These are phyloP conservation scores for Lobosporangium transversale DNA, from an alignment of 192 early-diverging fungal genomes.

Conservation along the genomic window DNA sequence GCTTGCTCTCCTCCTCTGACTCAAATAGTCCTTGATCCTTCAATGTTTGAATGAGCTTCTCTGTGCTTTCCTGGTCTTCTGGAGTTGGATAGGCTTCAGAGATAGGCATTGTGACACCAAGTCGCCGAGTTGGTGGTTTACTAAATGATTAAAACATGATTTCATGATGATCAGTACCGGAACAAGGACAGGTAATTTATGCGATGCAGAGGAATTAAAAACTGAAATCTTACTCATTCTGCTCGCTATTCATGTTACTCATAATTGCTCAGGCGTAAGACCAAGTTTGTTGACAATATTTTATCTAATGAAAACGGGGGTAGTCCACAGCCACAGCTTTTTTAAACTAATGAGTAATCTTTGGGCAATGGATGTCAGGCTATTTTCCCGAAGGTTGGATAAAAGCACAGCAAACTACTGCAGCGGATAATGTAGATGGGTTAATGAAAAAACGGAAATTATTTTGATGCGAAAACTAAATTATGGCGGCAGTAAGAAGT, in stretches of 20 bases:
- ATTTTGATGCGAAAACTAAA: background rate
- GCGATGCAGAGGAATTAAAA: too few relatives aligned
- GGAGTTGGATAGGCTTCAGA: conserved; percentile 67
- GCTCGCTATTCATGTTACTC: too few relatives aligned
- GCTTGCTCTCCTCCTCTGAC: conserved; percentile 81
- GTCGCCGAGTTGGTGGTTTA: conserved; percentile 20
- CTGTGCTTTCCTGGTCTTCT: conserved; percentile 76
- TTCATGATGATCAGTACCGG: too few relatives aligned
- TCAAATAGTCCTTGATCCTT: conserved; percentile 86
- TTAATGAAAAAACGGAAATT: conserved; percentile 1
- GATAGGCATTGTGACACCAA: conserved; percentile 88
- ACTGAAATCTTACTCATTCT: conserved; percentile 10
- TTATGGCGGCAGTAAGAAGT: background rate
- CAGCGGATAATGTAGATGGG: background rate
- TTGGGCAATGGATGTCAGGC: too few relatives aligned
- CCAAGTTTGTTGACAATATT: too few relatives aligned
- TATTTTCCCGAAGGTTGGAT: too few relatives aligned
- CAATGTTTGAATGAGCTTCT: conserved; percentile 75
- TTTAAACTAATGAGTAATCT: too few relatives aligned
- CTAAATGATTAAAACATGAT: background rate
- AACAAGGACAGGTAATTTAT: too few relatives aligned
- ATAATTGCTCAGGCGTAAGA: too few relatives aligned
- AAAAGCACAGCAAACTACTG: too few relatives aligned
- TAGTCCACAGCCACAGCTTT: too few relatives aligned
- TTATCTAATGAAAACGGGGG: too few relatives aligned